Percentiles rank a stretch among this genome's conserved stretches.
Conservation (phyloP, 495 filamentous ascomycete genomes). For the Aspergillus bertholletiae region DNA sequence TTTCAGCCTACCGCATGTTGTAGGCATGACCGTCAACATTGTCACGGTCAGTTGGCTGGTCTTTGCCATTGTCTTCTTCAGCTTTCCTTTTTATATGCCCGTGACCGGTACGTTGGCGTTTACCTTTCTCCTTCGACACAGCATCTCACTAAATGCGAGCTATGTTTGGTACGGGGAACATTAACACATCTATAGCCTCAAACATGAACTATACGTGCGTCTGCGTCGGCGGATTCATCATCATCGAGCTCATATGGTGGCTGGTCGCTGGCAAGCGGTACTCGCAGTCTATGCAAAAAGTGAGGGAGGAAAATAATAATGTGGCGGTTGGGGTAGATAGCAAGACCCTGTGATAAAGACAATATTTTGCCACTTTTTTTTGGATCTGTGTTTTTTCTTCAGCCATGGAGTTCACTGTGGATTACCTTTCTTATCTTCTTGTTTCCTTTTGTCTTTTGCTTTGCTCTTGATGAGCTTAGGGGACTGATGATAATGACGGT, state of each 20-base stretch:
- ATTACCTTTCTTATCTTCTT: neutral
- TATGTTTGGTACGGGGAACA: neutral
- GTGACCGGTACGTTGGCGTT: constrained; percentile 26
- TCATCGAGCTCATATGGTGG: constrained; percentile 41
- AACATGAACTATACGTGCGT: constrained; percentile 73
- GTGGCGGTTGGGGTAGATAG: constrained; percentile 1
- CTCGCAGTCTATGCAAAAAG: constrained; percentile 24
- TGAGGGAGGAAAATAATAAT: constrained; percentile 18
- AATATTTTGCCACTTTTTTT: no score
- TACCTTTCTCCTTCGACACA: neutral
- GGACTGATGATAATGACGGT: neutral
- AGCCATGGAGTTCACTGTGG: neutral
- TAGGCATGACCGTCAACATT: constrained; percentile 34
- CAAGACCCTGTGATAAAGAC: no score
- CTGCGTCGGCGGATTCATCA: constrained; percentile 55
- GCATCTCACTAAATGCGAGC: neutral
- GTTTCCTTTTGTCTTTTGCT: neutral
- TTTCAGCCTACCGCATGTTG: constrained; percentile 24
- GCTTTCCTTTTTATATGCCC: constrained; percentile 62
- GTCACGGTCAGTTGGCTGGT: constrained; percentile 31
- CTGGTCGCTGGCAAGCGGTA: constrained; percentile 34
- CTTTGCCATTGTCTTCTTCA: constrained; percentile 62
- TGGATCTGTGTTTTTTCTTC: neutral
- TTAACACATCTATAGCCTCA: constrained; percentile 22
- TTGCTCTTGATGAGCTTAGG: neutral